Evolutionary conservation across 169 alveolate species (phyloP), one percentile per base, ranked within the genome.

Genomic region (Cryptosporidium felis): DNA sequence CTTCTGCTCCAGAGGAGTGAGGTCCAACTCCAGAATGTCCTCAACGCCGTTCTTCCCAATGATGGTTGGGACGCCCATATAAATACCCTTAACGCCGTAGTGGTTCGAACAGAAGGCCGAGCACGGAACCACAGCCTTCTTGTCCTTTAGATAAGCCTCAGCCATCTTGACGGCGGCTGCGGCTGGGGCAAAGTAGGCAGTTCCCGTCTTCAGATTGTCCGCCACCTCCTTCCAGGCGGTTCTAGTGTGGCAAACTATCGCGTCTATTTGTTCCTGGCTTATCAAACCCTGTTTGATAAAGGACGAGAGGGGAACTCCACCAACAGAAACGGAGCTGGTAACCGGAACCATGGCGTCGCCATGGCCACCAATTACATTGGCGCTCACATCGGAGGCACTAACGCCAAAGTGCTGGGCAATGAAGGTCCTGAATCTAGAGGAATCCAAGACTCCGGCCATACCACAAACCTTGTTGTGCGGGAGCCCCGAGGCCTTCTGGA

Each of bases 261-360:
- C 94, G 34, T 92, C 94, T 28, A 92, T 42, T 21, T 89, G 89
- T 16, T 88, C 88, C 45, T 89, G 82, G 3, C 82, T 79, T 10
- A 92, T 60, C 45, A 62, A 59, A 5, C 92, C 92, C 80, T 81
- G 88, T 44, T 60, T 56, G 30, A 91, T 88, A 51, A 89, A 42
- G 45, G 89, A 89, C 0, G 91, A 89, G 5, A 92, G 89, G 1
- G 94, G 94, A 30, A 92, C 90, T 30, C 95, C 95, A 5, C 85
- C 82, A 42, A 91, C 94, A 23, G 93, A 60, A 80, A 62, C 62
- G 45, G 82, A 91, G 28, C 93, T 80, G 5, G 92, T 63, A 4
- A 92, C 92, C 5, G 95, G 94, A 4, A 91, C 92, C 94, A 92
- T 92, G 8, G 90, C 51, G 44, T 92, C 94, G 3, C 95, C 94